These are phyloP conservation scores for Paracoccidioides lutzii DNA, from an alignment of 2,329 filamentous ascomycete genomes.

Conservation along the genomic window DNA sequence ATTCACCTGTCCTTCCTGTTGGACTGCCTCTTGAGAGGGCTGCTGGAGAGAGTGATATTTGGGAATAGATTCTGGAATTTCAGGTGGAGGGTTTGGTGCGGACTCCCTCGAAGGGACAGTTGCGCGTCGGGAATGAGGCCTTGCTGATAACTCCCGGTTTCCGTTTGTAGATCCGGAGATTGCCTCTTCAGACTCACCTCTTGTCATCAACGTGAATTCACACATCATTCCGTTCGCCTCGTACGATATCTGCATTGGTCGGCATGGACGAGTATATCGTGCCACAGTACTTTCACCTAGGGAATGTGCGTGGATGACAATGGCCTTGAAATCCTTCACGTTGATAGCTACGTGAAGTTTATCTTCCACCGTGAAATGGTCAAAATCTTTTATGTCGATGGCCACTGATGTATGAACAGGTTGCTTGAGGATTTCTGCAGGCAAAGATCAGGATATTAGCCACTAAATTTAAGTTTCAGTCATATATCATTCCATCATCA, in stretches of 20 bases:
- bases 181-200: slow-evolving; percentile 38
- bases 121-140: slow-evolving; percentile 22
- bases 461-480: not conserved
- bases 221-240: slow-evolving; percentile 42
- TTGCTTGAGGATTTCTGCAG: slow-evolving; percentile 49
- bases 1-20: slow-evolving; percentile 13
- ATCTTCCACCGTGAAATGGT: slow-evolving; percentile 46
- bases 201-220: slow-evolving; percentile 54
- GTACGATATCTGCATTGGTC: slow-evolving; percentile 50
- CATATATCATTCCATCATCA: not conserved
- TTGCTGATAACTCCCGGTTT: slow-evolving; percentile 29
- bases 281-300: slow-evolving; percentile 43
- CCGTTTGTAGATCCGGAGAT: slow-evolving; percentile 29
- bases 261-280: slow-evolving; percentile 46
- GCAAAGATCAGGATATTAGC: slow-evolving; percentile 6
- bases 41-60: slow-evolving; percentile 18
- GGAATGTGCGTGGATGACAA: slow-evolving; percentile 49
- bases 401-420: slow-evolving; percentile 53
- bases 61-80: slow-evolving; percentile 11
- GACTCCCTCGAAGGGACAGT: slow-evolving; percentile 3
- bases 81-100: slow-evolving; percentile 14
- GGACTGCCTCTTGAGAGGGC: slow-evolving; percentile 20
- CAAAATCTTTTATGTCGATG: slow-evolving; percentile 49
- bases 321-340: slow-evolving; percentile 54
- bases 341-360: slow-evolving; percentile 50